These are phyloP conservation scores for Rhizophagus clarus DNA, from an alignment of 192 early-diverging fungal species.

Conservation along the genomic window DNA sequence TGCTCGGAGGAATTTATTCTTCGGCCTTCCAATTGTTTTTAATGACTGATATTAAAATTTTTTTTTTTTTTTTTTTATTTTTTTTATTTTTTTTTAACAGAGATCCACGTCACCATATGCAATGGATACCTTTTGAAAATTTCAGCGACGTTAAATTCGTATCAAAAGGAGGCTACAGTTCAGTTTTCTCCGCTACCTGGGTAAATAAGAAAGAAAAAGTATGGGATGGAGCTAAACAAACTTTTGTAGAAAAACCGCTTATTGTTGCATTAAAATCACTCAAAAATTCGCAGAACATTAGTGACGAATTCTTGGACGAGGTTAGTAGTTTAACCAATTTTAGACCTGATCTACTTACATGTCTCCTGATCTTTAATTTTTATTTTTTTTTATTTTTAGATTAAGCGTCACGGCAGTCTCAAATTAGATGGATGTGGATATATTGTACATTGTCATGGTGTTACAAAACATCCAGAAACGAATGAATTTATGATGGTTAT, in stretches of 20 bases:
- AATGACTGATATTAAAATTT: neutral
- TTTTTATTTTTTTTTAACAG: neutral
- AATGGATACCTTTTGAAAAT: conserved; percentile 32
- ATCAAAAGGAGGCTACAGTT: conserved; percentile 16
- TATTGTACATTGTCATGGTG: conserved; percentile 31
- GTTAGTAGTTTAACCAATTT: neutral
- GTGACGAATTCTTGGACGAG: conserved; percentile 29
- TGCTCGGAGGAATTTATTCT: neutral
- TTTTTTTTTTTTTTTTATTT: neutral
- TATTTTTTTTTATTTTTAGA: neutral
- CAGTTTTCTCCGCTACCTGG: conserved; percentile 28
- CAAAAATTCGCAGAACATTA: conserved; percentile 20
- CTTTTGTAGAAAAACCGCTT: conserved; percentile 22
- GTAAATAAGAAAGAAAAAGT: conserved; percentile 20
- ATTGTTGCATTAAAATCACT: conserved; percentile 26
- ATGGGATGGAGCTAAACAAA: conserved; percentile 8
- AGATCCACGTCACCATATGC: conserved; percentile 18
- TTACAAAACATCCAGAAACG: conserved; percentile 9
- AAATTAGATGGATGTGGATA: conserved; percentile 26
- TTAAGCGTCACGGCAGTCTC: conserved; percentile 30
- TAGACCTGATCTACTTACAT: neutral
- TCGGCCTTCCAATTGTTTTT: neutral
- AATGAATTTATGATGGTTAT: conserved; percentile 28
- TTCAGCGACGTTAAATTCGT: conserved; percentile 27
- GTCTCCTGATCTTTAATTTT: neutral